These are phyloP conservation scores for Chlorella vulgaris DNA, from an alignment of 139 green algal species.

Conservation along the genomic window DNA sequence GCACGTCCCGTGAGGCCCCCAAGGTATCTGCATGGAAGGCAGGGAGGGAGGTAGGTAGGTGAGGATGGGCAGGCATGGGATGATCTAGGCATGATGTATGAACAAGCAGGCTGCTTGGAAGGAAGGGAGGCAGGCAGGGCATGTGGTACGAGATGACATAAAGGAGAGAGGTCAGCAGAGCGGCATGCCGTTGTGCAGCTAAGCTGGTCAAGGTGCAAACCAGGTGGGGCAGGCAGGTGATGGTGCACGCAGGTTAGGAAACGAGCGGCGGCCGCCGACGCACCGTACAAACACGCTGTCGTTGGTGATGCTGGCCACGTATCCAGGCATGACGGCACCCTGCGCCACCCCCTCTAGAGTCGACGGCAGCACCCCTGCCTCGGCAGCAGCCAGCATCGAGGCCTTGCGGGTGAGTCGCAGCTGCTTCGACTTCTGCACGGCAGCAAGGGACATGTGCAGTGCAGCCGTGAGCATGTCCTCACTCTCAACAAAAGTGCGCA, in stretches of 20 bases:
- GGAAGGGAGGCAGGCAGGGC: no score
- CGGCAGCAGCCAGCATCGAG: slow-evolving; percentile 57
- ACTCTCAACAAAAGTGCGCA: no score
- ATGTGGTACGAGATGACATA: no score
- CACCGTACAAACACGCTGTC: slow-evolving; percentile 83
- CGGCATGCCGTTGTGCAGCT: no score
- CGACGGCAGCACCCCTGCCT: slow-evolving; percentile 47
- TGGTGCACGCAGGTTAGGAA: no score
- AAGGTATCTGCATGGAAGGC: slow-evolving; percentile 66
- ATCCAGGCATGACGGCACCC: slow-evolving; percentile 72
- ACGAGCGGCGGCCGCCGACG: neutral
- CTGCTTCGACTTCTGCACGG: slow-evolving; percentile 30
- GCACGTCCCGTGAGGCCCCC: slow-evolving; percentile 75
- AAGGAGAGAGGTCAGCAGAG: no score
- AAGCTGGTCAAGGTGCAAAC: neutral
- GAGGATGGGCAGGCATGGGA: neutral
- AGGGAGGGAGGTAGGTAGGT: neutral
- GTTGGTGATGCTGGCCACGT: slow-evolving; percentile 73
- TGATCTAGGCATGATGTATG: neutral
- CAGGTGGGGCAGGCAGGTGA: neutral
- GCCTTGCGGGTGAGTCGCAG: slow-evolving; percentile 66
- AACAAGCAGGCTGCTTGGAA: neutral
- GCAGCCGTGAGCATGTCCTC: neutral
- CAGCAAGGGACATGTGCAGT: neutral
- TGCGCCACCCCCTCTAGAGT: slow-evolving; percentile 51